Percentiles rank a stretch among this genome's conserved stretches.
Evolutionary conservation across 108 stramenopile species (phyloP).

Genomic region (Fragilariopsis cylindrus): DNA sequence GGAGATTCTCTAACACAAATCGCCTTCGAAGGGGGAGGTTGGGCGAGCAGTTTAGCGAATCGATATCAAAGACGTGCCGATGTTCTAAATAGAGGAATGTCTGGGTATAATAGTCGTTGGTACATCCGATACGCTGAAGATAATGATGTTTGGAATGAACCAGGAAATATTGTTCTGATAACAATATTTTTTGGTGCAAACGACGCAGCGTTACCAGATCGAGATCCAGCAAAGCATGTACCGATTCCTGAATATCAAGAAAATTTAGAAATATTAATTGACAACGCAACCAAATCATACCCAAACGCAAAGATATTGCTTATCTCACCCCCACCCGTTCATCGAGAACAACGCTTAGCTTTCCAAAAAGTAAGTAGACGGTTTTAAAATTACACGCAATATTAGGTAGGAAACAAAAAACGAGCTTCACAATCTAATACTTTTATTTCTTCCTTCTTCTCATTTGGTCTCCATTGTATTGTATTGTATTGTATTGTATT

Average conservation of each 20-base stretch:
- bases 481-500: too few relatives aligned
- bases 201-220: slow-evolving; percentile 55
- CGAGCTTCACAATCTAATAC: too few relatives aligned
- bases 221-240: slow-evolving; percentile 68
- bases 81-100: slow-evolving; percentile 80
- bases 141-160: slow-evolving; percentile 35
- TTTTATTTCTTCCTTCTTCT: too few relatives aligned
- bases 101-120: slow-evolving; percentile 82
- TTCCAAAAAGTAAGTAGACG: slow-evolving; percentile 31
- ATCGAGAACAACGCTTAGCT: slow-evolving; percentile 55
- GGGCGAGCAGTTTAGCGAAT: slow-evolving; percentile 71
- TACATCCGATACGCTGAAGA: slow-evolving; percentile 35
- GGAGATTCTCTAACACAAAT: slow-evolving; percentile 85
- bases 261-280: slow-evolving; percentile 64
- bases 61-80: slow-evolving; percentile 75
- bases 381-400: too few relatives aligned
- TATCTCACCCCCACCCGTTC: slow-evolving; percentile 75
- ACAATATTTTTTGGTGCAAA: slow-evolving; percentile 82
- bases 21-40: slow-evolving; percentile 67
- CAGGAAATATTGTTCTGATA: slow-evolving; percentile 34
- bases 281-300: slow-evolving; percentile 34
- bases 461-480: too few relatives aligned
- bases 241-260: slow-evolving; percentile 57
- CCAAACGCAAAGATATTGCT: slow-evolving; percentile 54
- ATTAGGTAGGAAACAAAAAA: too few relatives aligned